These are phyloP conservation scores for Exophiala sp. DNA, from an alignment of 2,329 filamentous ascomycete genomes.

Conservation along the genomic window DNA sequence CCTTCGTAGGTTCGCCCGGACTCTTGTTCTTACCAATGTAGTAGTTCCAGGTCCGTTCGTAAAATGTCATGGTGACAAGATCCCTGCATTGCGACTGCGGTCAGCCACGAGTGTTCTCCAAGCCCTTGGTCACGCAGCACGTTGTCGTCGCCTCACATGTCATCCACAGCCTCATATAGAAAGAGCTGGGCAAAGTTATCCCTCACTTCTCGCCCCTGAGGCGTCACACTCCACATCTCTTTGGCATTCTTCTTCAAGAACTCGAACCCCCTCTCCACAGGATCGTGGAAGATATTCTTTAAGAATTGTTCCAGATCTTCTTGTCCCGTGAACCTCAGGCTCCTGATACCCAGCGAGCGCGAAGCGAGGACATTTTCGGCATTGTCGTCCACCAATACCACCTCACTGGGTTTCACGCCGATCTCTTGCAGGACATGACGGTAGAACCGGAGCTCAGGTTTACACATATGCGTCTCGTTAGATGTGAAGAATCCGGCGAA, in stretches of 20 bases:
- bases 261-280: not conserved
- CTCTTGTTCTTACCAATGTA: constrained; percentile 4
- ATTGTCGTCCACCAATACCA: constrained; percentile 7
- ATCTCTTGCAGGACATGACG: constrained; percentile 2
- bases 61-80: constrained; percentile 7
- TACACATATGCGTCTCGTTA: constrained; percentile 4
- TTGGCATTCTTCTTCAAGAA: constrained; percentile 7
- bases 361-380: constrained; percentile 8
- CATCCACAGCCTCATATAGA: constrained; percentile 7
- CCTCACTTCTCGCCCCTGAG: constrained; percentile 8
- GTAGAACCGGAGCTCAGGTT: constrained; percentile 10
- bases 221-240: constrained; percentile 7
- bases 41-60: constrained; percentile 11
- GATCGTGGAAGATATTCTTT: constrained; percentile 4
- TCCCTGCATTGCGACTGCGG: not conserved
- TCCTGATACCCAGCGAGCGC: constrained; percentile 6
- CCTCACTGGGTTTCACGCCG: constrained; percentile 1
- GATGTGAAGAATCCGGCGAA: constrained; percentile 11
- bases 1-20: not conserved
- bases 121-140: not conserved
- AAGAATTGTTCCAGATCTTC: constrained; percentile 1
- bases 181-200: constrained; percentile 13
- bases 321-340: constrained; percentile 2
- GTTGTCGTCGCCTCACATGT: constrained; percentile 4
- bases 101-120: not conserved